phyloP scores from a whole-genome alignment of 129 eudicot genomes.

The Arctium minus region DNA sequence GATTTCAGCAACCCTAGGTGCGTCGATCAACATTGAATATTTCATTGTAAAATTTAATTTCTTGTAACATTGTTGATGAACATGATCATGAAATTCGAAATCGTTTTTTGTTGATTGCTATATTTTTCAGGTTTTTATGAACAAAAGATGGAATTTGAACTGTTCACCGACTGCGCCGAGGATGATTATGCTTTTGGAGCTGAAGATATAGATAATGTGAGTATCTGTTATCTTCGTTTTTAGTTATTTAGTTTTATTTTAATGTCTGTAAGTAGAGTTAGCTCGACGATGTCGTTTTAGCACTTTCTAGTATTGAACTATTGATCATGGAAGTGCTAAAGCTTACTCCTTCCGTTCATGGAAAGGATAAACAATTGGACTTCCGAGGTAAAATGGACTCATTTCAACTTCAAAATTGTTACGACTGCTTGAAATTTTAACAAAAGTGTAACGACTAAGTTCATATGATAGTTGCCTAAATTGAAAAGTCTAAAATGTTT shows the following conservation, averaged over 20 bases:
- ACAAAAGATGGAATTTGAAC: constrained; percentile 58
- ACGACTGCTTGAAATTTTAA: neutral
- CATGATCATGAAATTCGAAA: constrained; percentile 2
- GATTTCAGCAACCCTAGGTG: constrained; percentile 23
- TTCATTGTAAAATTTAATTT: neutral
- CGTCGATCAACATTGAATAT: constrained; percentile 1
- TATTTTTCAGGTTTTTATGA: constrained; percentile 22
- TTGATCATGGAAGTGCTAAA: neutral
- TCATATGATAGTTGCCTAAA: neutral
- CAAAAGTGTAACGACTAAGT: neutral
- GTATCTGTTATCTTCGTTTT: neutral
- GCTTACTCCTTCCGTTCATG: neutral
- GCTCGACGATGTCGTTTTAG: neutral
- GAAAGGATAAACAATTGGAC: neutral
- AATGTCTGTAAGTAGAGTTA: neutral
- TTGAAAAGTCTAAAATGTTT: neutral
- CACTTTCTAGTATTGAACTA: neutral
- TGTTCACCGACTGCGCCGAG: constrained; percentile 35
- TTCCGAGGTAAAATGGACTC: neutral
- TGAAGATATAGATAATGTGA: constrained; percentile 48
- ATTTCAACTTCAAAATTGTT: neutral
- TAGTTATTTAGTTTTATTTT: neutral
- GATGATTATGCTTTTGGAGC: constrained; percentile 52
- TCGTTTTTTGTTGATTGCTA: neutral
- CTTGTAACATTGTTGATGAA: neutral